A percentile compares a stretch with the other conserved stretches of the same genome.
Evolutionary conservation across 345 rosid species (phyloP).

Genomic region (Lepidium aucheri): DNA sequence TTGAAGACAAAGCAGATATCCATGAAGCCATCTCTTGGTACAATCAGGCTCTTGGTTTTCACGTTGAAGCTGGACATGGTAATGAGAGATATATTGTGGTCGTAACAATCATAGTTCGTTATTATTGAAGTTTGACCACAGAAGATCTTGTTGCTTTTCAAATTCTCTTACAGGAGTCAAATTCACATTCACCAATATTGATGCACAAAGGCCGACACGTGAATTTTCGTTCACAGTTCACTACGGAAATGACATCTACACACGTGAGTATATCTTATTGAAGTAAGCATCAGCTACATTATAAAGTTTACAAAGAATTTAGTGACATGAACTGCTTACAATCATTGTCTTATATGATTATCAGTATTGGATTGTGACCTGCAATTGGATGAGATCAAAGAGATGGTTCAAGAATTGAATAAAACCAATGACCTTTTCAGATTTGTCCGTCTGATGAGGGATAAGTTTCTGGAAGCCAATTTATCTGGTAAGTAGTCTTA

Average conservation of each 20-base stretch:
- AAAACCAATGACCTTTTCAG: slow-evolving; percentile 71
- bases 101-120: neutral
- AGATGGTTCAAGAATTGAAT: slow-evolving; percentile 66
- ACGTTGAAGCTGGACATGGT: slow-evolving; percentile 84
- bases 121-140: neutral
- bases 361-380: slow-evolving; percentile 82
- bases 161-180: slow-evolving; percentile 55
- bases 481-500: slow-evolving; percentile 35
- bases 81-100: slow-evolving; percentile 9
- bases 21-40: slow-evolving; percentile 78
- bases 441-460: slow-evolving; percentile 80
- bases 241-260: slow-evolving; percentile 57
- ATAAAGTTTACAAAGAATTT: neutral
- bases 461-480: slow-evolving; percentile 61
- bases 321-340: neutral
- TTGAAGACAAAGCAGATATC: slow-evolving; percentile 38
- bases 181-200: slow-evolving; percentile 60
- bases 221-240: slow-evolving; percentile 58
- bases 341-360: slow-evolving; percentile 19
- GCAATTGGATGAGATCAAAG: slow-evolving; percentile 42
- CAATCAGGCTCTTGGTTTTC: slow-evolving; percentile 67
- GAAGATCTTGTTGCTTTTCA: neutral
- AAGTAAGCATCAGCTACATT: neutral
- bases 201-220: slow-evolving; percentile 36
- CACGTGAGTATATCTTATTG: slow-evolving; percentile 39